phyloP scores from a whole-genome alignment of 129 eudicot species.

The Centrapalus pauciflorus region DNA sequence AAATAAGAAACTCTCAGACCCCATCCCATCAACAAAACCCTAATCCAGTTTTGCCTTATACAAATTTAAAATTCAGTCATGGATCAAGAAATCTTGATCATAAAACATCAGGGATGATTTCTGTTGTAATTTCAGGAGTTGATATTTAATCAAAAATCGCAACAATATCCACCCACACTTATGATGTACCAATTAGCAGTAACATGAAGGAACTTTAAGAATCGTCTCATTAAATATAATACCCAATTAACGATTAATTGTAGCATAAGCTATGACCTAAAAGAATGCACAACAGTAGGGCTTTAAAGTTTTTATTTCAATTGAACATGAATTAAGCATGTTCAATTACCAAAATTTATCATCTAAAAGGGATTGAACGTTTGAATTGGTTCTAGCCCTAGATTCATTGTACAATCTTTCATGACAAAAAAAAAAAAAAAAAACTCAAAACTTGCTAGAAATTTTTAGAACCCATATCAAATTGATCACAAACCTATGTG shows the following conservation, averaged over 20 bases:
- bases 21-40: not conserved
- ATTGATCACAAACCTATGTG: not conserved
- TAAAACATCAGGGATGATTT: too few relatives aligned
- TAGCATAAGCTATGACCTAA: too few relatives aligned
- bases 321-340: not conserved
- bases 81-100: too few relatives aligned
- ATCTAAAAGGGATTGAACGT: not conserved
- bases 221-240: too few relatives aligned
- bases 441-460: constrained; percentile 11
- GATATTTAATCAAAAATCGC: too few relatives aligned
- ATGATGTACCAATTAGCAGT: too few relatives aligned
- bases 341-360: not conserved
- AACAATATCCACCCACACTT: too few relatives aligned
- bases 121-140: too few relatives aligned
- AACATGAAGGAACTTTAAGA: too few relatives aligned
- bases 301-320: not conserved
- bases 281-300: not conserved
- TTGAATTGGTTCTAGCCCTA: not conserved
- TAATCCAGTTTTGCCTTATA: not conserved
- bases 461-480: constrained; percentile 12
- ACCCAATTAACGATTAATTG: too few relatives aligned
- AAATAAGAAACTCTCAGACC: not conserved
- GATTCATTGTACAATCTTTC: not conserved
- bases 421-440: too few relatives aligned
- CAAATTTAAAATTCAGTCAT: not conserved